phyloP scores from a whole-genome alignment of 140 eudicot species.

The Flaveria floridana region DNA sequence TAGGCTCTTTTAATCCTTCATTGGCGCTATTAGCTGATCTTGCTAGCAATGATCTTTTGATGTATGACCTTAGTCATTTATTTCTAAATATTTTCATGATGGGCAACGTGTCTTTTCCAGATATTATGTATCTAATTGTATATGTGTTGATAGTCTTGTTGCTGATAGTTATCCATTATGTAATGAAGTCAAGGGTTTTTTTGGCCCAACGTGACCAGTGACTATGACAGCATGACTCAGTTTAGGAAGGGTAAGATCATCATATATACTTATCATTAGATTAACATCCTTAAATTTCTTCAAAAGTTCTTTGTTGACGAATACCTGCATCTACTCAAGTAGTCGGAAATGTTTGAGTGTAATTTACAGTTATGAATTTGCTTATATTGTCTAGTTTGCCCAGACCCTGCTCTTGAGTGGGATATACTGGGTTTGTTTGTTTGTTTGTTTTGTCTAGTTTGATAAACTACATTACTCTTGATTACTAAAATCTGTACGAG shows the following conservation, averaged over 20 bases:
- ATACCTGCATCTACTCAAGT: neutral
- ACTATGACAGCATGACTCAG: too few relatives aligned
- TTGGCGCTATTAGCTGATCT: constrained; percentile 19
- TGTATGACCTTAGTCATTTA: constrained; percentile 5
- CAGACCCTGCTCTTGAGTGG: too few relatives aligned
- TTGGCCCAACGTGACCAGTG: too few relatives aligned
- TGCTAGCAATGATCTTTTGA: constrained; percentile 10
- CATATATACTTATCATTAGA: neutral
- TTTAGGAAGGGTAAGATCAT: neutral
- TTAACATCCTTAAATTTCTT: neutral
- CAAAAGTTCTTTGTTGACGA: neutral
- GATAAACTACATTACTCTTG: constrained; percentile 2
- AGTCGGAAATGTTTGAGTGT: neutral
- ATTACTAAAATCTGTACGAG: neutral
- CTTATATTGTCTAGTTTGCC: constrained; percentile 20
- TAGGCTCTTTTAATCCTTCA: constrained; percentile 23
- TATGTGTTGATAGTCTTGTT: neutral
- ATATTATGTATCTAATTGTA: neutral
- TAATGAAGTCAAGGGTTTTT: neutral
- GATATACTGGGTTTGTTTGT: too few relatives aligned
- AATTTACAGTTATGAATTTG: constrained; percentile 5
- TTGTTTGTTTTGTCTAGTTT: constrained; percentile 14
- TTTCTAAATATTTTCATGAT: constrained; percentile 8
- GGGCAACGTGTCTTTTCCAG: neutral
- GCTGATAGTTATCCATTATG: neutral